Evolutionary conservation across 2,329 filamentous ascomycete genomes (phyloP), one percentile per base, ranked within the genome.

Genomic region (Trichophyton verrucosum): DNA sequence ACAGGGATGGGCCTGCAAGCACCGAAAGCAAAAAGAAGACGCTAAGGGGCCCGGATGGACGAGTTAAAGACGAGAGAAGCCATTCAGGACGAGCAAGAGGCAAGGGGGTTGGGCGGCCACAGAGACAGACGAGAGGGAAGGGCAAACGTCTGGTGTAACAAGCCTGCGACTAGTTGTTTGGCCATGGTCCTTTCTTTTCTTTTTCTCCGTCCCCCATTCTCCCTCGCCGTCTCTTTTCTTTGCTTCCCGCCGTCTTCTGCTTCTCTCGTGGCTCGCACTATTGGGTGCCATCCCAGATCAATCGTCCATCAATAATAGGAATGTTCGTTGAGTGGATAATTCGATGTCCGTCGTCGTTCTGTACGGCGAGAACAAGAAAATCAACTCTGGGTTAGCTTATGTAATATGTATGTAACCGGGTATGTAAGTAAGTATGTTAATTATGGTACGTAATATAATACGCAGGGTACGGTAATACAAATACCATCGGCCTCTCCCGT

Each of bases 1-100:
- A 36, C 64, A 65, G 63, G 64, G 64, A 64, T 63, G 57, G 49
- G 17, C 38, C 55, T 36, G 27, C 22, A 38, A 38, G 47, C 36
- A 47, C n/a, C 24, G 11, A 59, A 59, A 58, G 30, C 33, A 20
- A 40, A 53, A 40, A 11, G n/a, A 24, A 47, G 20, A 47, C 46
- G 46, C 46, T 49, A 24, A 22, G 46, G 20, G 24, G 40, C 15
- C 9, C 44, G 44, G n/a, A 47, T 47, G 44, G 44, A 20, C 44
- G 20, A 22, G 44, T 20, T 22, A 47, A 20, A 22, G 17, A 36
- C 33, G 44, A 47, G 20, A 20, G 17, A 44, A 17, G n/a, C 40
- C 27, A 33, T 2, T 36, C 33, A 36, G 33, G 33, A 36, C 8
- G 33, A 36, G 33, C 33, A 1, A 36, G 33, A 36, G 33, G 33